These are phyloP conservation scores for Metschnikowia borealis DNA, from an alignment of 805 yeast genomes.

Conservation along the genomic window DNA sequence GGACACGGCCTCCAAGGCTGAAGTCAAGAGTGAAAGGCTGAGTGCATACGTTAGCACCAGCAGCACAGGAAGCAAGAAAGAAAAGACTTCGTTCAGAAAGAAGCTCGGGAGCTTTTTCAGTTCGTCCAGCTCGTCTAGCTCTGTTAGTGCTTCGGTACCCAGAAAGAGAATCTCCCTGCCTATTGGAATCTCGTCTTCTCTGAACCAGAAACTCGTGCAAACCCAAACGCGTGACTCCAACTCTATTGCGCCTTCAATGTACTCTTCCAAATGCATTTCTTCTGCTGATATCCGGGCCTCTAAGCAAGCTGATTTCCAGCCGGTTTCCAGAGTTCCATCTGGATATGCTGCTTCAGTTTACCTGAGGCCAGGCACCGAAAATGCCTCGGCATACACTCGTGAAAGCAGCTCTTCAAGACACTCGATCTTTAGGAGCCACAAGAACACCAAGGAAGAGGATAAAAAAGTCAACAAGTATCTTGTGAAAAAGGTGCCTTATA, in stretches of 20 bases:
- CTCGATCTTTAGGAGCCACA: background rate
- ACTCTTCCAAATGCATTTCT: conserved; percentile 13
- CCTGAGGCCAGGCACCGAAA: conserved; percentile 6
- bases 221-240: background rate
- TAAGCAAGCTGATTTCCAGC: background rate
- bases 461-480: conserved; percentile 24
- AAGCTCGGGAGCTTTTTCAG: conserved; percentile 10
- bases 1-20: background rate
- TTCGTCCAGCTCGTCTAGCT: conserved; percentile 4
- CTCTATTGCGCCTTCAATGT: conserved; percentile 6
- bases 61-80: background rate
- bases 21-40: background rate
- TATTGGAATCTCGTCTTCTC: conserved; percentile 2
- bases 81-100: conserved; percentile 11
- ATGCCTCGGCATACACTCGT: background rate
- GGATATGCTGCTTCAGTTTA: conserved; percentile 12
- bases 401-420: background rate
- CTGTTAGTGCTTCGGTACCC: background rate
- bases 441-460: conserved; percentile 5
- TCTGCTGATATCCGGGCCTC: conserved; percentile 13
- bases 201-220: background rate
- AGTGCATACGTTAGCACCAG: background rate
- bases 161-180: conserved; percentile 11
- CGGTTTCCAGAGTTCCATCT: background rate
- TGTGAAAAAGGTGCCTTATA: conserved; percentile 24